Evolutionary conservation across 31 red algal species (phyloP).

Genomic region (Endocladia muricata): DNA sequence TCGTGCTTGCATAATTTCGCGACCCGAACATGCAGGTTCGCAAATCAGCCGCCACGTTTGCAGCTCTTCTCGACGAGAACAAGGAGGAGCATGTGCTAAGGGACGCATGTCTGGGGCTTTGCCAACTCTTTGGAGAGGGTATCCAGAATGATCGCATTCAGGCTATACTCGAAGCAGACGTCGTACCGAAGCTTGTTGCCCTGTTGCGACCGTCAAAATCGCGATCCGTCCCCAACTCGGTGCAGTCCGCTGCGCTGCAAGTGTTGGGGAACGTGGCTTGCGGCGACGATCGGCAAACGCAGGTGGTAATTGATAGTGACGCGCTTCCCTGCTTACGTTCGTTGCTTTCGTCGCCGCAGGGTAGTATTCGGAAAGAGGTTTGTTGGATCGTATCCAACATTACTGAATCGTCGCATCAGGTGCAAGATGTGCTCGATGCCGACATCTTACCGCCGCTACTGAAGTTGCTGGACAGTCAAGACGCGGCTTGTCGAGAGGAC

Average conservation of each 20-base stretch:
- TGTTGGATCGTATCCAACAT: constrained; percentile 99
- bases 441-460: constrained; percentile 87
- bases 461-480: constrained; percentile 80
- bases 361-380: constrained; percentile 92
- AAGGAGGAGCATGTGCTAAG: constrained; percentile 82
- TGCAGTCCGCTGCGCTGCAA: constrained; percentile 90
- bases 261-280: constrained; percentile 98
- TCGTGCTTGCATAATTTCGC: too few relatives aligned
- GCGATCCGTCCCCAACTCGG: constrained; percentile 67
- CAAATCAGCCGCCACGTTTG: constrained; percentile 37
- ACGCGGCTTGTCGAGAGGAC: constrained; percentile 89
- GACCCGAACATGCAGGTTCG: constrained; percentile 37
- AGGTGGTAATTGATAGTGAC: constrained; percentile 97
- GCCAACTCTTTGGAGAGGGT: constrained; percentile 94
- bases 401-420: constrained; percentile 97
- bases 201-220: constrained; percentile 65
- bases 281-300: constrained; percentile 97
- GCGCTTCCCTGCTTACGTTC: constrained; percentile 82
- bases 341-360: constrained; percentile 77
- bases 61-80: constrained; percentile 39
- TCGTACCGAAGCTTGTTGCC: constrained; percentile 82
- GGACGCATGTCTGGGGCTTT: constrained; percentile 87
- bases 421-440: constrained; percentile 88
- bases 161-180: constrained; percentile 88
- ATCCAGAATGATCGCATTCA: constrained; percentile 99